A percentile compares a stretch with the other conserved stretches of the same genome.
Conservation (phyloP, 768 basidiomycete species). For the Auricularia heimuer region DNA sequence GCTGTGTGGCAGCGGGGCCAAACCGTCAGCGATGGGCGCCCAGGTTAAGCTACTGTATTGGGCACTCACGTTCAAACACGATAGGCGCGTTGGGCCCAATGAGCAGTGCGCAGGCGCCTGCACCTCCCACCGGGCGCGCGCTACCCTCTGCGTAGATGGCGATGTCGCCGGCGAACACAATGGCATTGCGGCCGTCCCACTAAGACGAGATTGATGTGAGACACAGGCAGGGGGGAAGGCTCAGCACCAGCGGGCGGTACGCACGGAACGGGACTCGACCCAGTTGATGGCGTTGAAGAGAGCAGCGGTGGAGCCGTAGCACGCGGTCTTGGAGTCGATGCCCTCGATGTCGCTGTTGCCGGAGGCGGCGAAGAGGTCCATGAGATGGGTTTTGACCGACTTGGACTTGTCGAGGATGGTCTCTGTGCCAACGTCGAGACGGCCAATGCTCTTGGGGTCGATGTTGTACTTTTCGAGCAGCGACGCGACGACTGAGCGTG, state of each 20-base stretch:
- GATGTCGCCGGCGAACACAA: slow-evolving; percentile 94
- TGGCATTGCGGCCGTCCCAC: slow-evolving; percentile 97
- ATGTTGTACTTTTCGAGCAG: slow-evolving; percentile 91
- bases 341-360: slow-evolving; percentile 98
- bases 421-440: slow-evolving; percentile 96
- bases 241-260: neutral
- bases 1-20: slow-evolving; percentile 37
- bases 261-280: slow-evolving; percentile 73
- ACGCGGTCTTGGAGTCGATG: slow-evolving; percentile 98
- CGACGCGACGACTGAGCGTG: slow-evolving; percentile 62
- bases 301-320: slow-evolving; percentile 97
- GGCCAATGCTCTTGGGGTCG: slow-evolving; percentile 93
- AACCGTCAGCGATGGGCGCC: neutral
- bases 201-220: neutral
- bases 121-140: slow-evolving; percentile 93
- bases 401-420: slow-evolving; percentile 99
- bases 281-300: slow-evolving; percentile 99
- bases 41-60: neutral
- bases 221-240: neutral
- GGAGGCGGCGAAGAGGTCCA: slow-evolving; percentile 90
- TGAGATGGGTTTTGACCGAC: slow-evolving; percentile 94
- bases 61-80: slow-evolving; percentile 80
- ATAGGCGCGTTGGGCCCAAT: slow-evolving; percentile 95
- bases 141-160: slow-evolving; percentile 95
- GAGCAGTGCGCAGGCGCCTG: slow-evolving; percentile 88